Conservation (phyloP, 306 rosid genomes). For the Vigna trinervia region DNA sequence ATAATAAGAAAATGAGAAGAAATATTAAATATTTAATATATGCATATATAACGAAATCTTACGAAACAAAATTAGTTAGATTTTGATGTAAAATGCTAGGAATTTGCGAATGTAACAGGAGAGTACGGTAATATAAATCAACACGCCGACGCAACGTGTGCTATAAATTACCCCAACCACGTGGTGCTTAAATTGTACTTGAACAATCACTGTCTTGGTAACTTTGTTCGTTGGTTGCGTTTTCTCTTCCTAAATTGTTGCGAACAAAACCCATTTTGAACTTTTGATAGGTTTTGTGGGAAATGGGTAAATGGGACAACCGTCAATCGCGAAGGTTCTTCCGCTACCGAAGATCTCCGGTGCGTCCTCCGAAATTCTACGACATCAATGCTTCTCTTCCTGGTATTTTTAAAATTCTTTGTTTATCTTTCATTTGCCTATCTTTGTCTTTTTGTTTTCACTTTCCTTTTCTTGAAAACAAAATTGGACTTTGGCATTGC, state of each 20-base stretch:
- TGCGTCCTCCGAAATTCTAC: slow-evolving; percentile 43
- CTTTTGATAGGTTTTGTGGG: not conserved
- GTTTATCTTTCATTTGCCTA: not conserved
- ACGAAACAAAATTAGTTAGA: too few relatives aligned
- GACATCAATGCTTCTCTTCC: slow-evolving; percentile 60
- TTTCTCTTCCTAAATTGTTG: not conserved
- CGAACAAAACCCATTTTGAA: not conserved
- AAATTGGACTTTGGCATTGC: not conserved
- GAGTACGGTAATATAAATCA: not conserved
- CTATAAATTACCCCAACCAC: not conserved
- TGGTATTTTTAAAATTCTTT: slow-evolving; percentile 46
- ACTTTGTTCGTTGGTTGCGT: not conserved
- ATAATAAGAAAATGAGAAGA: too few relatives aligned
- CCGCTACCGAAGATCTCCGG: slow-evolving; percentile 58
- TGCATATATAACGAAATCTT: too few relatives aligned
- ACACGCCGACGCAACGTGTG: not conserved
- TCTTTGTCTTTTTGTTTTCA: not conserved
- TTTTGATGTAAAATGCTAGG: too few relatives aligned
- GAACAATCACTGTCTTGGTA: not conserved
- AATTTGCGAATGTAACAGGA: not conserved
- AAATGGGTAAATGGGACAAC: slow-evolving; percentile 81
- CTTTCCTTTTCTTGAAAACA: not conserved
- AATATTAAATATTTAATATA: too few relatives aligned
- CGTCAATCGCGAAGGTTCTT: slow-evolving; percentile 58
- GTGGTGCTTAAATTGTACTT: not conserved